Conservation (phyloP, 176 grass and related monocot species). For the Urochloa ruziziensis region DNA sequence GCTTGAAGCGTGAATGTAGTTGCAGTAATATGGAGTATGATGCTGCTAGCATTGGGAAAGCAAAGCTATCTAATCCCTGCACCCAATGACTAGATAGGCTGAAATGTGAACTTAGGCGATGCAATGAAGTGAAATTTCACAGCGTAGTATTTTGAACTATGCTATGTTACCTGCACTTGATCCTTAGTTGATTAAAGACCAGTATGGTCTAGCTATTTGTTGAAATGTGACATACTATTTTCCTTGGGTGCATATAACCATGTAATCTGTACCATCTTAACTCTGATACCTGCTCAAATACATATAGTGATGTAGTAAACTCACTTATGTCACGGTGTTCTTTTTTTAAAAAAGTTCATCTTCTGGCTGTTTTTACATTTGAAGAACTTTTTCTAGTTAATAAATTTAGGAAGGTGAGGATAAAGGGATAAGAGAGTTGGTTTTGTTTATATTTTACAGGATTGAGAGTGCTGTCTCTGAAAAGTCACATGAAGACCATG, state of each 20-base stretch:
- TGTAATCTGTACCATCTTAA: not conserved
- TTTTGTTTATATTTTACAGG: conserved; percentile 48
- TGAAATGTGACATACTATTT: not conserved
- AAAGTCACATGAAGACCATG: conserved; percentile 61
- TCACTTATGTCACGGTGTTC: not conserved
- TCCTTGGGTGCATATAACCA: not conserved
- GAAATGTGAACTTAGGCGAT: not conserved
- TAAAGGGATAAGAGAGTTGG: not conserved
- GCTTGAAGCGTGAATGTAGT: not conserved
- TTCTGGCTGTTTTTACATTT: not conserved
- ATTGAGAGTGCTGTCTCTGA: conserved; percentile 93
- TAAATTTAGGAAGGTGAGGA: not conserved
- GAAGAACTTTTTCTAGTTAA: not conserved
- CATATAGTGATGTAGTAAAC: not conserved
- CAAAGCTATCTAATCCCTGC: conserved; percentile 3
- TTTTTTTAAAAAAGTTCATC: not conserved
- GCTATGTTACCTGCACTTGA: not conserved
- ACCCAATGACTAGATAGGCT: not conserved
- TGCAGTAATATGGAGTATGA: not conserved
- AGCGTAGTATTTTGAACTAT: conserved; percentile 10
- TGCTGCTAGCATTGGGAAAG: not conserved
- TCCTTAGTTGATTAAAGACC: not conserved
- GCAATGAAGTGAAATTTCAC: not conserved
- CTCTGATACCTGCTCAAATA: conserved; percentile 1
- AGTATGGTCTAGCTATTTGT: not conserved